A percentile compares a stretch with the other conserved stretches of the same genome.
Conservation (phyloP, 1,139 yeast genomes). For the Meyerozyma athensensis region DNA sequence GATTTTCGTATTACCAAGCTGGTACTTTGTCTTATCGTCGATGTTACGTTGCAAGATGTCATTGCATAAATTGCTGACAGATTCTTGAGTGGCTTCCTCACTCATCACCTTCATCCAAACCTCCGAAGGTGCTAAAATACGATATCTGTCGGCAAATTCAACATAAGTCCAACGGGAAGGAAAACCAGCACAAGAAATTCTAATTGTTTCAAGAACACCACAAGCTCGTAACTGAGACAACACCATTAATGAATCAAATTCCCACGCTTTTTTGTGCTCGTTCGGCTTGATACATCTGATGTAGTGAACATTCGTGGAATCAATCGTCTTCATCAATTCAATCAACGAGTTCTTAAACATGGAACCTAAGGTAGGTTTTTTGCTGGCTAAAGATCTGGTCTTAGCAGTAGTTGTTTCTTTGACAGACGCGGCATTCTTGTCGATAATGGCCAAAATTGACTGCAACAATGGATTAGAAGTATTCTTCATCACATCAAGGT, state of each 20-base stretch:
- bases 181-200: slow-evolving; percentile 97
- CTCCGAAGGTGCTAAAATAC: slow-evolving; percentile 68
- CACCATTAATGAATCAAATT: slow-evolving; percentile 93
- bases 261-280: slow-evolving; percentile 92
- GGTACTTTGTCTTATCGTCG: slow-evolving; percentile 65
- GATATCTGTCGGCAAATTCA: slow-evolving; percentile 89
- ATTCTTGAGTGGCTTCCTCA: slow-evolving; percentile 50
- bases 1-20: slow-evolving; percentile 83
- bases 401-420: slow-evolving; percentile 37
- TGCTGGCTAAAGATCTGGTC: slow-evolving; percentile 42
- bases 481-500: slow-evolving; percentile 73
- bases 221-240: slow-evolving; percentile 94
- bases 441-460: slow-evolving; percentile 61
- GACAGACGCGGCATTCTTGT: slow-evolving; percentile 53
- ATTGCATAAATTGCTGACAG: slow-evolving; percentile 61
- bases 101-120: slow-evolving; percentile 64
- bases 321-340: slow-evolving; percentile 88
- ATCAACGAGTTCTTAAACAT: slow-evolving; percentile 89
- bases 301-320: slow-evolving; percentile 93
- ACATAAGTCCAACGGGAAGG: slow-evolving; percentile 95
- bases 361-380: slow-evolving; percentile 92
- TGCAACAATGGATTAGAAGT: slow-evolving; percentile 63
- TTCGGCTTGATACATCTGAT: slow-evolving; percentile 97
- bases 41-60: slow-evolving; percentile 62
- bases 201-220: slow-evolving; percentile 95